Evolutionary conservation across 2,329 filamentous ascomycete species (phyloP).

Genomic region (Colletotrichum agaves): DNA sequence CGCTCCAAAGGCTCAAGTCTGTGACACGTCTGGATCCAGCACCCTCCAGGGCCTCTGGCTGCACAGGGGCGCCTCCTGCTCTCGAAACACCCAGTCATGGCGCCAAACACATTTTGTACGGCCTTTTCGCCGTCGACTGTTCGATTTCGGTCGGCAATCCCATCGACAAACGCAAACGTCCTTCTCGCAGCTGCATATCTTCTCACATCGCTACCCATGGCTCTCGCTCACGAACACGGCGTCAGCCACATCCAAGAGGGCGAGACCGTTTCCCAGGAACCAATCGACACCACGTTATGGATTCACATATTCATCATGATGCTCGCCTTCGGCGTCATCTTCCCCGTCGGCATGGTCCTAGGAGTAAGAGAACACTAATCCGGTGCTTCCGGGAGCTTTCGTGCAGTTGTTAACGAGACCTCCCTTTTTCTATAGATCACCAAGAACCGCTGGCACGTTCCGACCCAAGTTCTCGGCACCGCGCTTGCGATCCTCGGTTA

Average conservation of each 20-base stretch:
- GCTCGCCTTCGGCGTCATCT: conserved; percentile 89
- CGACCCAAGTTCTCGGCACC: conserved; percentile 81
- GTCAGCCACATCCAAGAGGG: conserved; percentile 73
- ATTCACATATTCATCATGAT: conserved; percentile 91
- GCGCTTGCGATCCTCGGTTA: conserved; percentile 84
- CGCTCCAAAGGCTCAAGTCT: conserved; percentile 32
- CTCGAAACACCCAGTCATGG: conserved; percentile 36
- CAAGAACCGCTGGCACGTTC: conserved; percentile 94
- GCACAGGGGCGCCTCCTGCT: conserved; percentile 18
- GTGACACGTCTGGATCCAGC: conserved; percentile 36
- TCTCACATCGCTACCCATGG: conserved; percentile 36
- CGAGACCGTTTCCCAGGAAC: conserved; percentile 75
- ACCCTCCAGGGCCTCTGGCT: conserved; percentile 5
- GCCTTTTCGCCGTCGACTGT: conserved; percentile 24
- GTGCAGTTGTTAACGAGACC: conserved; percentile 25
- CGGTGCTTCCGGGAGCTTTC: neutral
- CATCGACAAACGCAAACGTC: neutral
- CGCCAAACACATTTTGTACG: conserved; percentile 28
- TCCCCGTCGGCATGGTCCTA: conserved; percentile 94
- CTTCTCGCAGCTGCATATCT: conserved; percentile 19
- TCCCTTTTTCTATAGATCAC: conserved; percentile 69
- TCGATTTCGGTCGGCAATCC: neutral
- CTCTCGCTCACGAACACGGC: conserved; percentile 59
- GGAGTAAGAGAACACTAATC: conserved; percentile 69
- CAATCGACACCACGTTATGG: conserved; percentile 89